phyloP scores from a whole-genome alignment of 129 eudicot genomes.

The Erigeron canadensis region DNA sequence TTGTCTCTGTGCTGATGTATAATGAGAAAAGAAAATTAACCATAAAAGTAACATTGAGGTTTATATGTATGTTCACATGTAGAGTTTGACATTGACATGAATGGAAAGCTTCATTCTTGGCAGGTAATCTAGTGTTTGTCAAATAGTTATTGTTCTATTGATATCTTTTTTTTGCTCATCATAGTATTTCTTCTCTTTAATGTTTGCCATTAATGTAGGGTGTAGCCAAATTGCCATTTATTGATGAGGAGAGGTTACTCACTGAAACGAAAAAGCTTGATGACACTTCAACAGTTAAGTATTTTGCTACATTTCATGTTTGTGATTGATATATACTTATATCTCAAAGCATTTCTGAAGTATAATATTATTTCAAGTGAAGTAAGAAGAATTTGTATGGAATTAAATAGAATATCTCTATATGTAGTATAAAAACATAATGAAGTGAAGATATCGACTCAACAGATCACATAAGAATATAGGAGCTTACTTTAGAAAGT shows the following conservation, averaged over 20 bases:
- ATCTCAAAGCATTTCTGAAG: not conserved
- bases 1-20: not conserved
- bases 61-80: conserved; percentile 1
- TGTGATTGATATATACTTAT: conserved; percentile 21
- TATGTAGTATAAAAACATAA: not conserved
- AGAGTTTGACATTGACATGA: conserved; percentile 96
- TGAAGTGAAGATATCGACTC: not conserved
- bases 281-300: conserved; percentile 75
- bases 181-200: conserved; percentile 18
- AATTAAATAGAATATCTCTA: conserved; percentile 1
- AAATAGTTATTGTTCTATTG: not conserved
- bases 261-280: conserved; percentile 86
- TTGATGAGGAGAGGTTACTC: conserved; percentile 88
- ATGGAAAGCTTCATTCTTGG: conserved; percentile 97
- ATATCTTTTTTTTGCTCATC: conserved; percentile 3
- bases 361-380: not conserved
- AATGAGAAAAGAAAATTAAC: conserved; percentile 12
- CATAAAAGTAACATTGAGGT: conserved; percentile 12
- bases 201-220: conserved; percentile 46
- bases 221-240: conserved; percentile 90
- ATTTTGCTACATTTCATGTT: conserved; percentile 27
- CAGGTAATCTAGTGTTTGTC: conserved; percentile 56
- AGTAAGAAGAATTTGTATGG: not conserved
- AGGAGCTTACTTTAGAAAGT: not conserved
- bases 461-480: not conserved